Base-by-base conservation (phyloP, 2,329 filamentous ascomycete species). In the Sporothrix mexicana region DNA sequence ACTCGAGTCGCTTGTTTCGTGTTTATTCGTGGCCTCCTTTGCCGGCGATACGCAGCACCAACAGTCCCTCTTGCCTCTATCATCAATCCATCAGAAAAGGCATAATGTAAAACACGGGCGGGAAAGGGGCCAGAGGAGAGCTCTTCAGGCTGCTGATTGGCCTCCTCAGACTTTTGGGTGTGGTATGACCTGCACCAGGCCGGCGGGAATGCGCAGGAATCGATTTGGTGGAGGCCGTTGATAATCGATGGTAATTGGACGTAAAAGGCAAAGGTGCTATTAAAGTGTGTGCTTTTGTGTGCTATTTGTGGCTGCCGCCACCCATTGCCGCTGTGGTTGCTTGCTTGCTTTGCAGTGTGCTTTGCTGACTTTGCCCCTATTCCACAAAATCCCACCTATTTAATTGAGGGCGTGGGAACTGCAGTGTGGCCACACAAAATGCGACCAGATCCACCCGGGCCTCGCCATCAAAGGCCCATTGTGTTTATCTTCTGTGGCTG, bases 61-160 rank as follows among this genome's bases (percentile, higher is more conserved):
- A 3, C 30, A 64, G 13, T n/a, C 25, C 20, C 13, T 47, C 20
- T 47, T 25, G 30, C 30, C 30, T 36, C 30, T 2, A 36, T 5
- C 4, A 7, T 36, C 30, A 36, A 36, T 36, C 30, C 30, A 15
- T 66, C 20, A 47, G 62, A 25, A 49, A 41, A 68, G 30, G 13
- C 49, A 43, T 61, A 64, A 69, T 43, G 53, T 45, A 73, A 73
- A 73, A 64, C 71, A 69, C n/a, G 53, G 7, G n/a, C 30, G 12
- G 13, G 41, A 71, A 71, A 36, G 47, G 70, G 30, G 61, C 43
- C n/a, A n/a, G 23, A 9, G 8, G 23, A 23, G 30, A 75, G 71
- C 74, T 75, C 69, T 74, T 74, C 75, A 75, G 72, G 36, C 45
- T 25, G 51, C 43, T 72, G 69, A 76, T 76, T 76, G 75, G 75